Evolutionary conservation across 768 basidiomycete species (phyloP), one percentile per base, ranked within the genome.

Genomic region (Pleurotus giganteus): DNA sequence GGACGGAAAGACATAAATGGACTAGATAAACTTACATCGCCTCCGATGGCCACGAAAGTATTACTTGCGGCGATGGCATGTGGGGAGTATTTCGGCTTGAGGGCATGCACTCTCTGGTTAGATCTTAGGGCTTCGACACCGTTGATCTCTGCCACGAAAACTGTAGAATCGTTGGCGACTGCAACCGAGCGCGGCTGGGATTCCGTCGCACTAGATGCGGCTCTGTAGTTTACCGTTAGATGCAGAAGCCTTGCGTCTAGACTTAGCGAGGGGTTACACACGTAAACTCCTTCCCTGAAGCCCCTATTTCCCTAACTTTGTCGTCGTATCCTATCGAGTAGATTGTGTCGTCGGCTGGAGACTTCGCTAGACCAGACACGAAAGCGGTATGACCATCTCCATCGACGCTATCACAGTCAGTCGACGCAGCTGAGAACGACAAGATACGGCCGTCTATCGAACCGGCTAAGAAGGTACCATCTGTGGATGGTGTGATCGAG

Each of bases 261-360:
- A n/a, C n/a, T n/a, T n/a, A n/a, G n/a, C n/a, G n/a, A 8, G 54
- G 43, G 36, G 53, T n/a, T 31, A 76, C 82, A 55, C 55, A 88
- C 81, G 74, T 68, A 66, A 83, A 86, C 57, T 65, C 68, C 19
- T 69, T 69, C 17, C 71, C 71, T 36, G 65, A 61, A 23, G 67
- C 60, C 9, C 77, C 78, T 41, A 93, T 82, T 63, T 91, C 90
- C 42, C 86, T 76, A 3, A 93, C 72, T 28, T 67, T 74, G 65
- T 97, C 95, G 58, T 97, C 95, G 63, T 82, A 94, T 11, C 90
- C 94, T 13, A 83, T 71, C 19, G 88, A 88, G 62, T 82, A 87
- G 1, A 88, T 73, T 51, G 63, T 71, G 15, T 78, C 82, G 24
- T 80, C 82, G 6, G 68, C 64, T 0, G 71, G 61, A 8, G 75